Percentiles rank a stretch among this genome's conserved stretches.
These are phyloP conservation scores for Geranomyces variabilis DNA, from an alignment of 192 early-diverging fungal species.

Conservation along the genomic window DNA sequence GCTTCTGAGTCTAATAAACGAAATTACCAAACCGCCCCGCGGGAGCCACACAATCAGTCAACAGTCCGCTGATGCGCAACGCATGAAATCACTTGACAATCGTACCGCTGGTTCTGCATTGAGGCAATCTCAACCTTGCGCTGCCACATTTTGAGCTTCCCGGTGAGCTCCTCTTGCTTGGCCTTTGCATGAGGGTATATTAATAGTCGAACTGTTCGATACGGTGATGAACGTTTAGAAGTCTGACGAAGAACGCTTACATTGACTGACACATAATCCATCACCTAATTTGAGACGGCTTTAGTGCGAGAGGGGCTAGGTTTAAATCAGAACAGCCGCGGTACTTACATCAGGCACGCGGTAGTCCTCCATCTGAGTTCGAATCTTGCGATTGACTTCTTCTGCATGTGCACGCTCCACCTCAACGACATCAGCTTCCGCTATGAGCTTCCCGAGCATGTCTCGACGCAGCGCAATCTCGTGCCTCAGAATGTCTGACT, in stretches of 20 bases:
- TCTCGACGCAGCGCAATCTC: slow-evolving; percentile 56
- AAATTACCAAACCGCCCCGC: no score
- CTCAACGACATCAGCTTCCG: slow-evolving; percentile 48
- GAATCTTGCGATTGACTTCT: slow-evolving; percentile 38
- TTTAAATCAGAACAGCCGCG: not conserved
- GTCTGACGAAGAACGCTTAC: slow-evolving; percentile 17
- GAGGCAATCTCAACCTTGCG: slow-evolving; percentile 60
- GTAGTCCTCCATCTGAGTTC: slow-evolving; percentile 52
- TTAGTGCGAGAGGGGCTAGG: no score
- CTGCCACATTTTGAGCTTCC: slow-evolving; percentile 59
- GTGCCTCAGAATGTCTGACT: slow-evolving; percentile 41
- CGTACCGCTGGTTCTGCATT: slow-evolving; percentile 56
- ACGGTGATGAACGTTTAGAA: slow-evolving; percentile 8
- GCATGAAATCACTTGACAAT: no score
- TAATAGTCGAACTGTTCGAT: not conserved
- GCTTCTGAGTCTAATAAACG: slow-evolving; percentile 39
- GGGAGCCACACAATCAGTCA: no score
- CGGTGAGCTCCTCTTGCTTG: slow-evolving; percentile 53
- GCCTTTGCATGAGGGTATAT: slow-evolving; percentile 35
- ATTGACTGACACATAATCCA: slow-evolving; percentile 55
- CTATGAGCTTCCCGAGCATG: slow-evolving; percentile 48
- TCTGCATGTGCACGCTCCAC: slow-evolving; percentile 46
- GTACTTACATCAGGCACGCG: slow-evolving; percentile 53
- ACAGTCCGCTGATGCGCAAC: no score
- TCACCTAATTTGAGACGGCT: slow-evolving; percentile 35